Percentiles rank a stretch among this genome's conserved stretches.
Conservation (phyloP, 805 yeast genomes). For the Debaryomyces tyrocola region DNA sequence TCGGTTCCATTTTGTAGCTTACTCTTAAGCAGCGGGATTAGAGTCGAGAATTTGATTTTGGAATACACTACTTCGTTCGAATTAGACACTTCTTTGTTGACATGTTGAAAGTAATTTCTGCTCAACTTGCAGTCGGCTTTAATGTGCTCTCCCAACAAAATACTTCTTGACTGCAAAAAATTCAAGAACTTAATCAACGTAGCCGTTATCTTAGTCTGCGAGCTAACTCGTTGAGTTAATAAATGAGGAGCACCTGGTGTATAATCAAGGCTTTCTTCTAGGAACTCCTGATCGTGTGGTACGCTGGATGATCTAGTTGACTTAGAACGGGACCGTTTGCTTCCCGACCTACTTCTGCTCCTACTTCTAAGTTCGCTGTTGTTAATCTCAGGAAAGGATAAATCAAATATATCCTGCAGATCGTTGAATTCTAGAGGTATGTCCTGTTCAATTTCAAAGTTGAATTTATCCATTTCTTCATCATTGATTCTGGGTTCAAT, state of each 20-base stretch:
- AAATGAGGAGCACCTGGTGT: constrained; percentile 7
- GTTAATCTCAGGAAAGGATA: constrained; percentile 22
- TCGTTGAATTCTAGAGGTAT: neutral
- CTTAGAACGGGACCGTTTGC: neutral
- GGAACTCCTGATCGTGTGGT: neutral
- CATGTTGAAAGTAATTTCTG: neutral
- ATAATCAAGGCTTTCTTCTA: constrained; percentile 7
- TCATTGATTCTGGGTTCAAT: neutral
- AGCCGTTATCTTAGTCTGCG: constrained; percentile 1
- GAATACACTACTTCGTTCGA: neutral
- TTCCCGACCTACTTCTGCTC: constrained; percentile 3
- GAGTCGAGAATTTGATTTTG: constrained; percentile 11
- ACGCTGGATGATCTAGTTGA: neutral
- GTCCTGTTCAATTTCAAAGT: neutral
- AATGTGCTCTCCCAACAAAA: constrained; percentile 6
- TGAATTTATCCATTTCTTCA: neutral
- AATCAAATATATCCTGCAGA: constrained; percentile 14
- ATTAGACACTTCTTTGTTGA: constrained; percentile 1
- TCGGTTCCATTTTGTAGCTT: constrained; percentile 1
- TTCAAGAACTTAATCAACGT: constrained; percentile 12
- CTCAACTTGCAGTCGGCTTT: constrained; percentile 1
- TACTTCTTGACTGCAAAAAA: constrained; percentile 9
- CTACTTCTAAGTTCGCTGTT: constrained; percentile 6
- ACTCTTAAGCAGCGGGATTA: constrained; percentile 13
- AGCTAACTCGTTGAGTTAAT: constrained; percentile 4